phyloP scores from a whole-genome alignment of 2,329 filamentous ascomycete species.

The Xylariaceae sp. region DNA sequence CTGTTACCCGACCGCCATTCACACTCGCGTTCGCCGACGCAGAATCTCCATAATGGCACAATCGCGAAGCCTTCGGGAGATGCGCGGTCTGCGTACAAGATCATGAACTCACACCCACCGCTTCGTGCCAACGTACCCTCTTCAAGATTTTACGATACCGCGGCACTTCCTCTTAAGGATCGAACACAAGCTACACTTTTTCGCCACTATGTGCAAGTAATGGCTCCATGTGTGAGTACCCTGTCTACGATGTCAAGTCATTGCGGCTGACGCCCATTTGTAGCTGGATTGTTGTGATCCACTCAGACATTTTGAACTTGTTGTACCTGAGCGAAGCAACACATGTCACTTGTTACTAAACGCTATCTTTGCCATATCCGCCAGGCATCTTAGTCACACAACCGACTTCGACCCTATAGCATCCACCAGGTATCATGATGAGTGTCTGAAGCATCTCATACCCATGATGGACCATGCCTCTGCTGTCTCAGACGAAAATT shows the following conservation, averaged over 20 bases:
- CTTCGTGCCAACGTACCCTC: constrained; percentile 12
- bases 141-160: constrained; percentile 19
- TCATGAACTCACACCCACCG: constrained; percentile 6
- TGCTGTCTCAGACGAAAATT: constrained; percentile 46
- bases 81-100: constrained; percentile 4
- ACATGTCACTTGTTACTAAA: constrained; percentile 52
- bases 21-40: constrained; percentile 1
- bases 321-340: constrained; percentile 52
- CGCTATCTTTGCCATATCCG: constrained; percentile 55
- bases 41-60: constrained; percentile 3
- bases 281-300: constrained; percentile 34
- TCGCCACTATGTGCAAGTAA: constrained; percentile 36
- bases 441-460: constrained; percentile 50
- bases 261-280: constrained; percentile 16
- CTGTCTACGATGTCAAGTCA: neutral
- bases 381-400: constrained; percentile 51
- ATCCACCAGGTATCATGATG: constrained; percentile 51
- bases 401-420: constrained; percentile 47
- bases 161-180: constrained; percentile 30
- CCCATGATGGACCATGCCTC: constrained; percentile 43
- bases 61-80: constrained; percentile 12
- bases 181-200: constrained; percentile 34
- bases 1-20: neutral
- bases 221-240: constrained; percentile 35
- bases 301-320: constrained; percentile 47